These are phyloP conservation scores for Hyaloperonospora brassicae DNA, from an alignment of 352 stramenopile genomes.

Conservation along the genomic window DNA sequence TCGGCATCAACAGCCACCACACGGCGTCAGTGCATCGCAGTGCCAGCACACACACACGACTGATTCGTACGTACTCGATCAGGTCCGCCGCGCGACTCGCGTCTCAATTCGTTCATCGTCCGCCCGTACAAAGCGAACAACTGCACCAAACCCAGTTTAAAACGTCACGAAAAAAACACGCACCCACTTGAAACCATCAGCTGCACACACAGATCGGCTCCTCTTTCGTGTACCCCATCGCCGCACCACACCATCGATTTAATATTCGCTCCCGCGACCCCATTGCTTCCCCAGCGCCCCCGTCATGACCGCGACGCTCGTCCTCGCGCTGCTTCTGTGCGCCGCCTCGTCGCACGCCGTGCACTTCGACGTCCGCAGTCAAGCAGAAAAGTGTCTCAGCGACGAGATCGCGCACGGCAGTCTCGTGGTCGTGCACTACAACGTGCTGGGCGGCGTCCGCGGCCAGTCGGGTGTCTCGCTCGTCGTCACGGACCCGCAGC, in stretches of 20 bases:
- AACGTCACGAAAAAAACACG: no score
- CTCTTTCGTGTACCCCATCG: no score
- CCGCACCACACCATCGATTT: no score
- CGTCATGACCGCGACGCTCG: no score
- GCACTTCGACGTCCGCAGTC: conserved; percentile 70
- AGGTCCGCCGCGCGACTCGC: conserved; percentile 25
- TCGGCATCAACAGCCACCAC: no score
- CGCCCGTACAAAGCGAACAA: no score
- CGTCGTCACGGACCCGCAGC: conserved; percentile 61
- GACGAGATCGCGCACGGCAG: conserved; percentile 72
- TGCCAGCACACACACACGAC: not conserved
- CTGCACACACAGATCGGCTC: no score
- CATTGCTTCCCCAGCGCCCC: no score
- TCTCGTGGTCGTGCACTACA: conserved; percentile 79
- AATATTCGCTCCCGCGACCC: no score
- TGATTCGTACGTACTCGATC: conserved; percentile 14
- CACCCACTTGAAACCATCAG: no score
- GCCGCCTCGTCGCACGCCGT: conserved; percentile 32
- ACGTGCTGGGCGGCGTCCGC: conserved; percentile 56
- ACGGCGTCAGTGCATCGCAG: no score
- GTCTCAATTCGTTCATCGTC: conserved; percentile 18
- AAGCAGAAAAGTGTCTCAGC: conserved; percentile 74
- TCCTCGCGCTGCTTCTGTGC: conserved; percentile 28
- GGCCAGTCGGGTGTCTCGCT: conserved; percentile 66
- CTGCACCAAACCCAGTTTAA: no score